Evolutionary conservation across 2,329 filamentous ascomycete species (phyloP).

Genomic region (Calcarisporium arbuscula): DNA sequence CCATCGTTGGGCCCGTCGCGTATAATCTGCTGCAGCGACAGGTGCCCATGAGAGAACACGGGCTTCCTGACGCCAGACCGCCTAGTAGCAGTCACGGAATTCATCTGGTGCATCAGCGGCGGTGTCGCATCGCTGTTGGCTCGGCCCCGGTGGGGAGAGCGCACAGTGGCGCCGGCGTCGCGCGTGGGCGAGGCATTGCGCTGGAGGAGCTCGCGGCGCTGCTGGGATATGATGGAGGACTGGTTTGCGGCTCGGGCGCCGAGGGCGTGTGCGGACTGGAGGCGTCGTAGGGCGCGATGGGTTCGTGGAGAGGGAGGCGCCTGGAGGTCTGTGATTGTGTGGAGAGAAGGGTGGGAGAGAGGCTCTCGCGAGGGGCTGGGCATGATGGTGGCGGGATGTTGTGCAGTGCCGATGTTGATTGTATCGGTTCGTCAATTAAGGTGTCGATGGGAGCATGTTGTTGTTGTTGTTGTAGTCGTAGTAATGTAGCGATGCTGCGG

Average conservation of each 20-base stretch:
- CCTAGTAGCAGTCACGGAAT: conserved; percentile 27
- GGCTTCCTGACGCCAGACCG: conserved; percentile 35
- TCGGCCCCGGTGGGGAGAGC: conserved; percentile 51
- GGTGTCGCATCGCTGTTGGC: conserved; percentile 66
- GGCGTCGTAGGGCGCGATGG: conserved; percentile 62
- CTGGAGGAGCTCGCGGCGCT: conserved; percentile 49
- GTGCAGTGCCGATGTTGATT: too few relatives aligned
- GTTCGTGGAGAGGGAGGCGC: conserved; percentile 57
- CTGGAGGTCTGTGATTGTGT: conserved; percentile 38
- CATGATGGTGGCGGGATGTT: too few relatives aligned
- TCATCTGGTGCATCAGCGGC: conserved; percentile 29
- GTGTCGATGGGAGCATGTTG: too few relatives aligned
- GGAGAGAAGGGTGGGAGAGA: conserved; percentile 2
- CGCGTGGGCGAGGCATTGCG: conserved; percentile 27
- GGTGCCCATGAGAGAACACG: conserved; percentile 43
- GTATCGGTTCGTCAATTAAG: too few relatives aligned
- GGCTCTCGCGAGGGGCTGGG: conserved; percentile 10
- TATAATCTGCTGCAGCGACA: conserved; percentile 68
- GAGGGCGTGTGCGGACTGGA: conserved; percentile 69
- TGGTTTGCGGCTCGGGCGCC: conserved; percentile 43
- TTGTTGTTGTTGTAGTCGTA: too few relatives aligned
- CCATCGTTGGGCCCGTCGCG: conserved; percentile 73
- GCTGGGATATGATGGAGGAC: conserved; percentile 51
- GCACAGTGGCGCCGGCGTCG: conserved; percentile 13
- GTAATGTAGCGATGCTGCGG: too few relatives aligned